Conservation (phyloP, 2,329 filamentous ascomycete species). For the Venturia aucupariae region DNA sequence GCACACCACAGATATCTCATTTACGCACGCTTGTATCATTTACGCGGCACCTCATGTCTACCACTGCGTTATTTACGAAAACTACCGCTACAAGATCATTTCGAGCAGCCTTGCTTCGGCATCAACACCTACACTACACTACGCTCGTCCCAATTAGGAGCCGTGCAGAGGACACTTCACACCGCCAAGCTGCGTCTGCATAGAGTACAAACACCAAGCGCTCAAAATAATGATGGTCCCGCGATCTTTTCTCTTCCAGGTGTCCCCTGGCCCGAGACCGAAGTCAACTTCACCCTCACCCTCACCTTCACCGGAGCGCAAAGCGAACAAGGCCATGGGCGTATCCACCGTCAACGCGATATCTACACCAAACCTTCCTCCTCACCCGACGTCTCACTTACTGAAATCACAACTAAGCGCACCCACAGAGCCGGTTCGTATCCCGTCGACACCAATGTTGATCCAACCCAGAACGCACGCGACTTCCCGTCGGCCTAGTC, state of each 20-base stretch:
- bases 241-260: conserved; percentile 7
- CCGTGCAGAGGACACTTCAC: neutral
- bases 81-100: neutral
- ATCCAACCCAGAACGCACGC: conserved; percentile 3
- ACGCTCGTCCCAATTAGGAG: neutral
- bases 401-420: neutral
- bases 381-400: neutral
- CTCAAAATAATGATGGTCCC: conserved; percentile 8
- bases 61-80: neutral
- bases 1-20: neutral
- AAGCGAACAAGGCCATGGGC: neutral
- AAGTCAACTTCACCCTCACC: neutral
- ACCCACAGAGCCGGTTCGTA: conserved; percentile 10
- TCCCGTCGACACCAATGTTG: conserved; percentile 1
- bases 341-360: neutral
- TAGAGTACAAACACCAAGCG: neutral
- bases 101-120: conserved; percentile 4
- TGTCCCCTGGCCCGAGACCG: neutral
- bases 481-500: conserved; percentile 5
- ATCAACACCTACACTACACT: neutral
- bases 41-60: conserved; percentile 1
- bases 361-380: neutral
- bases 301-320: conserved; percentile 6
- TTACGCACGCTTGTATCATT: neutral
- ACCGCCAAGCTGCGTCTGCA: neutral